phyloP scores from a whole-genome alignment of 352 stramenopile genomes.

The Phytophthora rubi region DNA sequence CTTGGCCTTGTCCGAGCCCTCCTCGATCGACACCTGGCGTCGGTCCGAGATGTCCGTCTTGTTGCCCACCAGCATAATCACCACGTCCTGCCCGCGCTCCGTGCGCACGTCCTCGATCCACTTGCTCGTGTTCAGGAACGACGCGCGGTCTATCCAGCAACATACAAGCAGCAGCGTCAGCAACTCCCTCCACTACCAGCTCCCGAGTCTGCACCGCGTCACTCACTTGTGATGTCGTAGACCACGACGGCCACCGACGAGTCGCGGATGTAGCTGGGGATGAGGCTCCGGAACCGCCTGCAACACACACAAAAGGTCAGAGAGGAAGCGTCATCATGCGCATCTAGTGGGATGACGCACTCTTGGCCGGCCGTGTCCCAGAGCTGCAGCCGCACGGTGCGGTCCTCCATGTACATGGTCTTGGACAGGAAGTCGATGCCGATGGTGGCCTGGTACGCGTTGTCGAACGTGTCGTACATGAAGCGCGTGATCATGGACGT shows the following conservation, averaged over 20 bases:
- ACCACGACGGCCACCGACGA: slow-evolving; percentile 99
- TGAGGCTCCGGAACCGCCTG: slow-evolving; percentile 93
- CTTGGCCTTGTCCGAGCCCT: slow-evolving; percentile 98
- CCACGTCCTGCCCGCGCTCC: slow-evolving; percentile 98
- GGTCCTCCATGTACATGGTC: slow-evolving; percentile 98
- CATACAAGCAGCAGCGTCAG: slow-evolving; percentile 5
- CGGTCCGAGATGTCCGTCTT: slow-evolving; percentile 99
- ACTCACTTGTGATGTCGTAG: slow-evolving; percentile 98
- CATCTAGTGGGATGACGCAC: slow-evolving; percentile 38
- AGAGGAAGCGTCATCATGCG: neutral
- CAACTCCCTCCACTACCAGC: neutral
- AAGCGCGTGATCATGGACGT: slow-evolving; percentile 99
- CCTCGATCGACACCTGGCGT: slow-evolving; percentile 96
- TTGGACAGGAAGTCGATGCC: slow-evolving; percentile 99
- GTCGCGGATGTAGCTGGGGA: slow-evolving; percentile 98
- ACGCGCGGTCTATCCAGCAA: slow-evolving; percentile 85
- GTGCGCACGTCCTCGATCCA: slow-evolving; percentile 99
- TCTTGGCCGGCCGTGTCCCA: slow-evolving; percentile 99
- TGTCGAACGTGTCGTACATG: slow-evolving; percentile 99
- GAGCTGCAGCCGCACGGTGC: slow-evolving; percentile 98
- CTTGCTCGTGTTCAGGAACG: slow-evolving; percentile 99
- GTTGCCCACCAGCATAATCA: slow-evolving; percentile 99
- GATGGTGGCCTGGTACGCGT: slow-evolving; percentile 98
- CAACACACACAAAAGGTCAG: slow-evolving; percentile 1
- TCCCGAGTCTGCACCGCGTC: neutral